These are phyloP conservation scores for Colletotrichum zoysiae DNA, from an alignment of 2,329 filamentous ascomycete species.

Conservation along the genomic window DNA sequence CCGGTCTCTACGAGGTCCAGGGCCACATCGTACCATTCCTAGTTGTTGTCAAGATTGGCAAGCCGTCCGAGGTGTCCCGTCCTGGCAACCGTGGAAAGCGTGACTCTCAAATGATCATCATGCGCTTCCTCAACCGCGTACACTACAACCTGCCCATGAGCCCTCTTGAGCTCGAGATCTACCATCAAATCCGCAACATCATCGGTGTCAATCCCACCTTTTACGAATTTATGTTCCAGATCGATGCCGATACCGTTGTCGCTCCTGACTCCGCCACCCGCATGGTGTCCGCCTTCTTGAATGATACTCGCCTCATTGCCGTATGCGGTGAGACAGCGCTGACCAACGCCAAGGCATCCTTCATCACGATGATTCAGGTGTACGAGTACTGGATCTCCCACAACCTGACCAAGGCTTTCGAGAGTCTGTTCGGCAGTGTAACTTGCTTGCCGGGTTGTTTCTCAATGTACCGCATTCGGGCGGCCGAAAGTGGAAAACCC, in stretches of 20 bases:
- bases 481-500: slow-evolving; percentile 93
- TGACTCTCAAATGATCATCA: slow-evolving; percentile 98
- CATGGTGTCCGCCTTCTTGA: slow-evolving; percentile 90
- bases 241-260: slow-evolving; percentile 97
- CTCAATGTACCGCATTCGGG: slow-evolving; percentile 97
- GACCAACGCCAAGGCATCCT: slow-evolving; percentile 91
- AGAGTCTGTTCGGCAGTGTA: slow-evolving; percentile 95
- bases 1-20: slow-evolving; percentile 96
- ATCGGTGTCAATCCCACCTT: slow-evolving; percentile 99
- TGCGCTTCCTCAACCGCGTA: slow-evolving; percentile 99
- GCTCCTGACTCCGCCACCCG: slow-evolving; percentile 90
- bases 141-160: slow-evolving; percentile 98
- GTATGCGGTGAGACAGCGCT: slow-evolving; percentile 95
- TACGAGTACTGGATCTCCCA: slow-evolving; percentile 99
- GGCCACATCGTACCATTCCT: slow-evolving; percentile 98
- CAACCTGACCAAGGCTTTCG: slow-evolving; percentile 96
- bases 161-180: slow-evolving; percentile 96
- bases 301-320: slow-evolving; percentile 93
- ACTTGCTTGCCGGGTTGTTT: slow-evolving; percentile 99
- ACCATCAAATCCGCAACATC: slow-evolving; percentile 98
- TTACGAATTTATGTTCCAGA: slow-evolving; percentile 96
- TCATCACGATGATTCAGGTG: slow-evolving; percentile 99
- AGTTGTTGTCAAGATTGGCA: slow-evolving; percentile 97
- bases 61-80: slow-evolving; percentile 95
- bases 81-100: slow-evolving; percentile 98